Evolutionary conservation across 495 filamentous ascomycete genomes (phyloP).

Genomic region (Aspergillus affinis): DNA sequence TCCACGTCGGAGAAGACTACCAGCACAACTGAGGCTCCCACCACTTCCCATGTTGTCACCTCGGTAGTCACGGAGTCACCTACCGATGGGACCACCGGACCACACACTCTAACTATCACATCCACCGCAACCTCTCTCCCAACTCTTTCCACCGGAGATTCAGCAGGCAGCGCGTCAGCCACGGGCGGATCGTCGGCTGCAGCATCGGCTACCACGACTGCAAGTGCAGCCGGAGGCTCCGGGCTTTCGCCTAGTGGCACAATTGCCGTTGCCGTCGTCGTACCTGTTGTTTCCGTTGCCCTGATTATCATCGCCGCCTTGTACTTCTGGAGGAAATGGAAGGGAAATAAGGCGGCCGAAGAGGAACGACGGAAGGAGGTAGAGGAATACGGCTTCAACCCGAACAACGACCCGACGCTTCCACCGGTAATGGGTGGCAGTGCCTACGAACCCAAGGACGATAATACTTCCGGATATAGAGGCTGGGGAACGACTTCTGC

Average conservation of each 20-base stretch:
- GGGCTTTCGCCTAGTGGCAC: constrained; percentile 59
- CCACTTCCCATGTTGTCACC: constrained; percentile 21
- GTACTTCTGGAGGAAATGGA: constrained; percentile 84
- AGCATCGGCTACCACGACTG: constrained; percentile 21
- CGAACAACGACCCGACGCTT: constrained; percentile 84
- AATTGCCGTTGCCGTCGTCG: constrained; percentile 90
- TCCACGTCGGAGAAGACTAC: constrained; percentile 19
- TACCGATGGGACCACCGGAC: constrained; percentile 18
- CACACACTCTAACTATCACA: constrained; percentile 28
- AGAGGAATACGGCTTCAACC: constrained; percentile 95
- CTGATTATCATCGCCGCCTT: constrained; percentile 73
- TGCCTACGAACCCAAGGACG: constrained; percentile 60
- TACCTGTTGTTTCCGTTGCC: constrained; percentile 87
- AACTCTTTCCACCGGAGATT: constrained; percentile 15
- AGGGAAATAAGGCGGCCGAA: constrained; percentile 77
- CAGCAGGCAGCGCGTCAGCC: constrained; percentile 23
- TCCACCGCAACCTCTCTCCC: constrained; percentile 30
- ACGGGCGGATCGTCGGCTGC: constrained; percentile 29
- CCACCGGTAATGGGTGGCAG: constrained; percentile 60
- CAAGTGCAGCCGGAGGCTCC: constrained; percentile 35
- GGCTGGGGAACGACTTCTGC: constrained; percentile 94
- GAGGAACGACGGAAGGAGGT: constrained; percentile 91
- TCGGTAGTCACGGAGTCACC: constrained; percentile 19
- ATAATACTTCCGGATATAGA: constrained; percentile 77
- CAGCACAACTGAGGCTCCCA: constrained; percentile 27